These are phyloP conservation scores for Colletotrichum godetiae DNA, from an alignment of 2,329 filamentous ascomycete genomes.

Conservation along the genomic window DNA sequence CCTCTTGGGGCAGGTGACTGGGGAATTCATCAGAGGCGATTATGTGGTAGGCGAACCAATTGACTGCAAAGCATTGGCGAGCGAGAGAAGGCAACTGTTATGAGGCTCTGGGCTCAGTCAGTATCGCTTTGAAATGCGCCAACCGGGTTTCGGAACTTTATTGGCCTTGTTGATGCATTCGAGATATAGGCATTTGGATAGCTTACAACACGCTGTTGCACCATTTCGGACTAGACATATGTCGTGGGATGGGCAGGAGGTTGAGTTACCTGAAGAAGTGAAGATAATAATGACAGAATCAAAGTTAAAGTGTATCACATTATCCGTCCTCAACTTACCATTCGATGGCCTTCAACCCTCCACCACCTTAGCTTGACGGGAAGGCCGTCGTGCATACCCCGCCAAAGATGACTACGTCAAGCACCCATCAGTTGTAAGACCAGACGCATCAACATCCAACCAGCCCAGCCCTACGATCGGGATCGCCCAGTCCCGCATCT, in stretches of 20 bases:
- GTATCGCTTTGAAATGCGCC: background rate
- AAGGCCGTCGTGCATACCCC: background rate
- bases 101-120: background rate
- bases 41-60: background rate
- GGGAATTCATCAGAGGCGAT: background rate
- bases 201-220: background rate
- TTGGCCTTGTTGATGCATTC: background rate
- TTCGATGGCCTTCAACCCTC: background rate
- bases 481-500: background rate
- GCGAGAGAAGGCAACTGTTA: background rate
- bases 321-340: background rate
- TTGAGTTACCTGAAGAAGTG: background rate
- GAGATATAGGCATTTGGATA: background rate
- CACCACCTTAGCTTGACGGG: background rate
- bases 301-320: background rate
- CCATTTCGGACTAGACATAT: background rate
- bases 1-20: conserved; percentile 11
- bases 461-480: background rate
- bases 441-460: background rate
- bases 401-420: background rate
- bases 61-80: background rate
- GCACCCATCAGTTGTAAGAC: background rate
- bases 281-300: background rate
- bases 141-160: background rate
- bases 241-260: background rate